phyloP scores from a whole-genome alignment of 257 asterid species.

The Datura wrightii region DNA sequence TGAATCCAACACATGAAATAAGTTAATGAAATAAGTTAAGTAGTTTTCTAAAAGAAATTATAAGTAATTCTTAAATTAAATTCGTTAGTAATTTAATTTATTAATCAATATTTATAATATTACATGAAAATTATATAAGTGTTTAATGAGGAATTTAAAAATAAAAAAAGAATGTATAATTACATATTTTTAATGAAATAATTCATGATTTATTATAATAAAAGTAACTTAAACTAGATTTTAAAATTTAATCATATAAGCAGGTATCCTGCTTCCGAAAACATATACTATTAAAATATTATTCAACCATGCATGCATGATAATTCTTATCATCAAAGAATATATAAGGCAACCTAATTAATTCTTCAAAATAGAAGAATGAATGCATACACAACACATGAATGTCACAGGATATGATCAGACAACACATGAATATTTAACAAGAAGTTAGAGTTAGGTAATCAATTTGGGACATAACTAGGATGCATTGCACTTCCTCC shows the following conservation, averaged over 20 bases:
- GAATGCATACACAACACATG: conserved; percentile 15
- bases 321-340: not conserved
- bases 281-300: not conserved
- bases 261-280: not conserved
- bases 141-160: no score
- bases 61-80: no score
- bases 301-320: not conserved
- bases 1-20: no score
- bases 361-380: not conserved
- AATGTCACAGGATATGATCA: conserved; percentile 17
- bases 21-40: no score
- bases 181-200: no score
- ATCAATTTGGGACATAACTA: not conserved
- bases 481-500: not conserved
- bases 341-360: not conserved
- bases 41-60: no score
- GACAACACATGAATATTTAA: not conserved
- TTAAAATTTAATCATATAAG: not conserved
- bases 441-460: not conserved
- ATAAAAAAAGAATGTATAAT: no score
- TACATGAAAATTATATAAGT: no score
- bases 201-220: no score
- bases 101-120: no score
- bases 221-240: no score
- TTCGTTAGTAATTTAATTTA: no score